phyloP scores from a whole-genome alignment of 2,329 filamentous ascomycete genomes.

The Clarireedia homoeocarpa region DNA sequence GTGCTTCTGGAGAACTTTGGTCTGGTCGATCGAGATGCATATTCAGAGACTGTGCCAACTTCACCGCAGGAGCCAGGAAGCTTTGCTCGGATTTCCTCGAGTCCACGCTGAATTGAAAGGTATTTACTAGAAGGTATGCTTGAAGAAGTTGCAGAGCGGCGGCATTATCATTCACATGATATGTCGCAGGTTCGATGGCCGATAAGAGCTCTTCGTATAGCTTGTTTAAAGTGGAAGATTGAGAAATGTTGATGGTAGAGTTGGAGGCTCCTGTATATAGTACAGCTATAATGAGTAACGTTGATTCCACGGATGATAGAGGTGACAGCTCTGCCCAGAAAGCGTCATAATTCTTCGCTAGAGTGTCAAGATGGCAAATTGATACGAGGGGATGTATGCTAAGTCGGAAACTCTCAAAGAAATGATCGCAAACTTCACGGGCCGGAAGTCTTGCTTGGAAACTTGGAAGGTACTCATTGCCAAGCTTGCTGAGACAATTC shows the following conservation, averaged over 20 bases:
- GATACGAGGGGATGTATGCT: constrained; percentile 1
- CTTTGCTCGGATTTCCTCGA: background rate
- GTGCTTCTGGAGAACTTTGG: background rate
- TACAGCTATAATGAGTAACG: background rate
- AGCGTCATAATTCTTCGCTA: background rate
- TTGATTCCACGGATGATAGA: background rate
- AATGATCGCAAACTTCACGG: background rate
- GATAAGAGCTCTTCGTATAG: background rate
- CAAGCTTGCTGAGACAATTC: background rate
- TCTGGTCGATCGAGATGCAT: background rate
- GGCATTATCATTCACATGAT: background rate
- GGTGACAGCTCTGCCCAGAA: constrained; percentile 5
- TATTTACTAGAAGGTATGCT: constrained; percentile 10
- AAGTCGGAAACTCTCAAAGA: constrained; percentile 5
- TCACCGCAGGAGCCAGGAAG: constrained; percentile 6
- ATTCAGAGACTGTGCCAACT: background rate
- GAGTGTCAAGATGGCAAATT: background rate
- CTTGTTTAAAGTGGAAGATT: background rate
- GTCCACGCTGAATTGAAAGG: constrained; percentile 2
- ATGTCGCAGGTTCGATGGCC: constrained; percentile 1
- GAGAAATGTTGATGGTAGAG: background rate
- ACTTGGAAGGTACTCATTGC: background rate
- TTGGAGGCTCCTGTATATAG: constrained; percentile 7
- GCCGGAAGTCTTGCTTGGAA: constrained; percentile 1
- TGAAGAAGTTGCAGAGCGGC: constrained; percentile 2